Percentiles rank a stretch among this genome's conserved stretches.
Evolutionary conservation across 768 basidiomycete genomes (phyloP).

Genomic region (Lactifluus piperatus): DNA sequence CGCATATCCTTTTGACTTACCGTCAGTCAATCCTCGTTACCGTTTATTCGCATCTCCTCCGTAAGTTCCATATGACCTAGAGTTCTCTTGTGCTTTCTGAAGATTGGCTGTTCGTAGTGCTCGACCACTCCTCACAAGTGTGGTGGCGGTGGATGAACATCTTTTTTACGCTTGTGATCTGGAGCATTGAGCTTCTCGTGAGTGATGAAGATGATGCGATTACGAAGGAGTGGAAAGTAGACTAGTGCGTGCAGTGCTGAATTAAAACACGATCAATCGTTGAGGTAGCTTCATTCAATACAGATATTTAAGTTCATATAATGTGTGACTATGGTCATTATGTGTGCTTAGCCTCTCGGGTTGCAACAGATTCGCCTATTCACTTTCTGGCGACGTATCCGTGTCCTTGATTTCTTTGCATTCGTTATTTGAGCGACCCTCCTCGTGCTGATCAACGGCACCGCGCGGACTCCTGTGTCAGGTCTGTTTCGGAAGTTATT

Average conservation of each 20-base stretch:
- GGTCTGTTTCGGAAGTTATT: too few relatives aligned
- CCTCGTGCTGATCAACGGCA: too few relatives aligned
- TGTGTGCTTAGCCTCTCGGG: too few relatives aligned
- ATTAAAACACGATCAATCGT: background rate
- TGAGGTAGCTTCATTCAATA: background rate
- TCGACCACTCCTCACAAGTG: slow-evolving; percentile 84
- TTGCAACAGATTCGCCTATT: too few relatives aligned
- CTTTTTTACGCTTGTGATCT: slow-evolving; percentile 75
- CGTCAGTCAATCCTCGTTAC: slow-evolving; percentile 78
- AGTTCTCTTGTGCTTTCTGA: background rate
- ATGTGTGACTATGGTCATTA: background rate
- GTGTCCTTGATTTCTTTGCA: too few relatives aligned
- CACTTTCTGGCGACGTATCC: too few relatives aligned
- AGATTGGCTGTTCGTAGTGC: slow-evolving; percentile 36
- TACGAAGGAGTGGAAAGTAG: slow-evolving; percentile 72
- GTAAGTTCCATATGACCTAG: slow-evolving; percentile 38
- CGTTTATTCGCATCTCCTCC: slow-evolving; percentile 77
- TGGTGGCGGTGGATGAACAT: slow-evolving; percentile 94
- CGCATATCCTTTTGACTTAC: slow-evolving; percentile 70
- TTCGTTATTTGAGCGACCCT: too few relatives aligned
- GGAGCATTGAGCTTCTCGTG: slow-evolving; percentile 76
- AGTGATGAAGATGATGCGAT: slow-evolving; percentile 59
- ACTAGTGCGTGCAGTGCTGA: background rate
- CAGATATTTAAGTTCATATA: background rate
- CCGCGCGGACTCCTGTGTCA: too few relatives aligned